These are phyloP conservation scores for Malbranchea cinnamomea DNA, from an alignment of 2,329 filamentous ascomycete species.

Conservation along the genomic window DNA sequence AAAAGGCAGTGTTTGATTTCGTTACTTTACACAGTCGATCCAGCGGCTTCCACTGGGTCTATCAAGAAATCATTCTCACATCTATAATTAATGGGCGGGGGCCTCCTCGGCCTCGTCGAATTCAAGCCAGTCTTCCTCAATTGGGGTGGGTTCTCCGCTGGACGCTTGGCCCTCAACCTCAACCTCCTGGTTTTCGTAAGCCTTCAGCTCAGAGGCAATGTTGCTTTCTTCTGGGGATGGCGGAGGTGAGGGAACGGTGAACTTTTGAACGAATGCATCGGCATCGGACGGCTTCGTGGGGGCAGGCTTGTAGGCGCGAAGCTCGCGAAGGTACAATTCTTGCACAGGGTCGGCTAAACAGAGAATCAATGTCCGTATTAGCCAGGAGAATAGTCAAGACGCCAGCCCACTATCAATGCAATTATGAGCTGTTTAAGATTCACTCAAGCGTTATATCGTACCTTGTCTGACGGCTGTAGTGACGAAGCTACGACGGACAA, in stretches of 20 bases:
- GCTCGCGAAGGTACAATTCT: constrained; percentile 91
- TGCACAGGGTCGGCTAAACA: constrained; percentile 86
- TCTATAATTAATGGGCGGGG: constrained; percentile 25
- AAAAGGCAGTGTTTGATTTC: too few species aligned
- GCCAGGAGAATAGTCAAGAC: constrained; percentile 3
- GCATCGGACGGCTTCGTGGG: constrained; percentile 73
- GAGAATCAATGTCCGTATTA: constrained; percentile 3
- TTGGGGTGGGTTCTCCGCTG: constrained; percentile 44
- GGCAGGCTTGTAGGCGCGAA: constrained; percentile 85
- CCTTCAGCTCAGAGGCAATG: constrained; percentile 78
- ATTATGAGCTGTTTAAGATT: constrained; percentile 22
- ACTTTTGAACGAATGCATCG: constrained; percentile 82
- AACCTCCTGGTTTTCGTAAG: constrained; percentile 86
- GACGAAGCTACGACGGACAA: constrained; percentile 49
- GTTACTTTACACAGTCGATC: constrained; percentile 5
- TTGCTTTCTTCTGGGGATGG: constrained; percentile 85
- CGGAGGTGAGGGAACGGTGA: constrained; percentile 64
- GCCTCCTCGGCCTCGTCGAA: constrained; percentile 45
- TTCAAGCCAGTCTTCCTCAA: constrained; percentile 67
- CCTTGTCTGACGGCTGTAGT: constrained; percentile 47
- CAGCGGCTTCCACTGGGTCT: constrained; percentile 3
- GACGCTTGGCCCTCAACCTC: constrained; percentile 81
- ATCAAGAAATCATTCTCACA: constrained; percentile 1
- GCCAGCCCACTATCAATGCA: constrained; percentile 11
- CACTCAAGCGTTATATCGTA: too few species aligned